A percentile compares a stretch with the other conserved stretches of the same genome.
Evolutionary conservation across 1,139 yeast species (phyloP).

Genomic region (Komagataea norvegica): DNA sequence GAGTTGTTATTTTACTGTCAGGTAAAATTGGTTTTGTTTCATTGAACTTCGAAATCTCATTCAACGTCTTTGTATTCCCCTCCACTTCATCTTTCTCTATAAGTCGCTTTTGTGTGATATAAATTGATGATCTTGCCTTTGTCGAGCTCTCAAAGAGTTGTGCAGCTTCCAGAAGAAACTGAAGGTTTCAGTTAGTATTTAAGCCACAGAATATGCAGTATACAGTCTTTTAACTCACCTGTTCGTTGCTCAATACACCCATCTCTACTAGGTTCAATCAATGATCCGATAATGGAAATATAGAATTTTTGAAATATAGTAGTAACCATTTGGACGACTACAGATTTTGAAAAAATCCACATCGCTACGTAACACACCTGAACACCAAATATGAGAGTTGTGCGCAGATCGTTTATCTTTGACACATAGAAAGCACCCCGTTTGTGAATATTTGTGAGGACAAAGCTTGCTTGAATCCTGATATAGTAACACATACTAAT

Average conservation of each 20-base stretch:
- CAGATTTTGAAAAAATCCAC: no score
- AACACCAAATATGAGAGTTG: no score
- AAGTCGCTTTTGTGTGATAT: slow-evolving; percentile 40
- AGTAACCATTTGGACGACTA: no score
- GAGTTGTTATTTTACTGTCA: slow-evolving; percentile 19
- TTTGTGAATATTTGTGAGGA: no score
- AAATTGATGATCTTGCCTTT: slow-evolving; percentile 38
- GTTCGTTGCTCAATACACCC: slow-evolving; percentile 20
- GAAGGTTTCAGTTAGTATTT: slow-evolving; percentile 6
- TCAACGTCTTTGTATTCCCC: slow-evolving; percentile 18
- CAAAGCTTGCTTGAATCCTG: no score
- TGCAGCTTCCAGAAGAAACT: slow-evolving; percentile 39
- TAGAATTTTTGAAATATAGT: no score
- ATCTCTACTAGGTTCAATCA: slow-evolving; percentile 10
- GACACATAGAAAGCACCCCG: no score
- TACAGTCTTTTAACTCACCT: slow-evolving; percentile 13
- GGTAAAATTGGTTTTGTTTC: slow-evolving; percentile 53
- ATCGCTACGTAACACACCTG: no score
- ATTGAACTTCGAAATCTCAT: slow-evolving; percentile 22
- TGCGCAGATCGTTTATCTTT: no score
- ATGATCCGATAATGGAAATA: no score
- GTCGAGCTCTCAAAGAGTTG: slow-evolving; percentile 30
- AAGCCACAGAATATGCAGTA: neutral
- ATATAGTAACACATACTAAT: no score
- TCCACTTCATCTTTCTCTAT: slow-evolving; percentile 22